Evolutionary conservation across 305 asterid species (phyloP).

Genomic region (Fraxinus dipetala): DNA sequence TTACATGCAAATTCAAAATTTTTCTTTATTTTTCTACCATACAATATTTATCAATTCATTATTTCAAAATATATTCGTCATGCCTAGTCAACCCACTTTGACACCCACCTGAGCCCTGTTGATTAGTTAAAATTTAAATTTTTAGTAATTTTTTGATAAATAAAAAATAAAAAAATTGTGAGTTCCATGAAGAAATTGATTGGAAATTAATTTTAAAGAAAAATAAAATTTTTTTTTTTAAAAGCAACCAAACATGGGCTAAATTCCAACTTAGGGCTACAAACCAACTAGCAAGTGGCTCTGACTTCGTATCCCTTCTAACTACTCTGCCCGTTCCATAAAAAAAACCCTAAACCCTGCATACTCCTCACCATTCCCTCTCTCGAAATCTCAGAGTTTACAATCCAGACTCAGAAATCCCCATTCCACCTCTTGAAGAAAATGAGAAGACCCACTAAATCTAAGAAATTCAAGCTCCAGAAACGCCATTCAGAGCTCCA

Average conservation of each 20-base stretch:
- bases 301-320: not conserved
- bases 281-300: not conserved
- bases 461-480: constrained; percentile 48
- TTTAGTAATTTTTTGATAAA: too few species aligned
- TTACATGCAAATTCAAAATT: too few species aligned
- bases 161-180: not conserved
- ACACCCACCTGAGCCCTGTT: not conserved
- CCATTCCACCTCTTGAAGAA: not conserved
- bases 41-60: too few species aligned
- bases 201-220: not conserved
- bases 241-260: not conserved
- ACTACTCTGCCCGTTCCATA: not conserved
- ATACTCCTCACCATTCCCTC: not conserved
- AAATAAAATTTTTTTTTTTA: too few species aligned
- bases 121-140: not conserved
- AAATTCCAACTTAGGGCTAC: not conserved
- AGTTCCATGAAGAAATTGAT: not conserved
- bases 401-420: not conserved
- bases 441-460: constrained; percentile 49
- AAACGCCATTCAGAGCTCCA: constrained; percentile 52
- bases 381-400: not conserved
- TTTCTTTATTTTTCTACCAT: too few species aligned
- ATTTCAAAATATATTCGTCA: too few species aligned
- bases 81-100: not conserved
- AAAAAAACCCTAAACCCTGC: not conserved